Percentiles rank a stretch among this genome's conserved stretches.
phyloP scores from a whole-genome alignment of 179 eudicot species.

The Beta corolliflora region DNA sequence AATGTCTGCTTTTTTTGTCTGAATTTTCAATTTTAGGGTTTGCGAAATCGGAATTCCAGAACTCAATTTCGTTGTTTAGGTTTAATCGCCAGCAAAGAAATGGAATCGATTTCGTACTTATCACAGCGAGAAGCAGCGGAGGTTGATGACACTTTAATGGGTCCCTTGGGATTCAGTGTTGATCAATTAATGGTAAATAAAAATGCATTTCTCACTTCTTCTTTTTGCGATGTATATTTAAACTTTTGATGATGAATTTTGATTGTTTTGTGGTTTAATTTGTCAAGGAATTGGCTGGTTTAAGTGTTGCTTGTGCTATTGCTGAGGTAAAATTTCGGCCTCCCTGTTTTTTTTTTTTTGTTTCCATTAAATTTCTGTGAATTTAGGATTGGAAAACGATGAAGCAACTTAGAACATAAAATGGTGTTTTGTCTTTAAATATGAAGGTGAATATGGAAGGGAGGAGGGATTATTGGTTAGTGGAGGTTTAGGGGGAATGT shows the following conservation, averaged over 20 bases:
- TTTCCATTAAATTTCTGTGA: no score
- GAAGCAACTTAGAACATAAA: no score
- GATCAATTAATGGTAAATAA: conserved; percentile 89
- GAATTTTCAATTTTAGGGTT: conserved; percentile 43
- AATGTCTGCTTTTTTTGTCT: not conserved
- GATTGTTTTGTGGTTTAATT: not conserved
- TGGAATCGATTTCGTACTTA: conserved; percentile 63
- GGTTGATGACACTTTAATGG: conserved; percentile 85
- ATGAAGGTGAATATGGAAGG: no score
- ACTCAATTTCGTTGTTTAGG: conserved; percentile 36
- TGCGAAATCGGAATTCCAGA: conserved; percentile 32
- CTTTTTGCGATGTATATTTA: not conserved
- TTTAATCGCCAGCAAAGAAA: conserved; percentile 30
- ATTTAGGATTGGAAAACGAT: no score
- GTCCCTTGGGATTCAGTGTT: conserved; percentile 89
- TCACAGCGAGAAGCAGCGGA: conserved; percentile 81
- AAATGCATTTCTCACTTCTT: not conserved
- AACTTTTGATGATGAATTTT: conserved; percentile 12
- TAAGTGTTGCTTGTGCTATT: conserved; percentile 90
- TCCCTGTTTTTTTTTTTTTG: not conserved
- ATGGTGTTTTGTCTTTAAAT: no score
- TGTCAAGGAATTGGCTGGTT: conserved; percentile 87
- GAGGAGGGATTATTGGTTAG: not conserved
- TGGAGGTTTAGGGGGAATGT: not conserved
- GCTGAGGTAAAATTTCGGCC: conserved; percentile 60